Conservation (phyloP, 352 stramenopile genomes). For the Globisporangium uncinulatum region DNA sequence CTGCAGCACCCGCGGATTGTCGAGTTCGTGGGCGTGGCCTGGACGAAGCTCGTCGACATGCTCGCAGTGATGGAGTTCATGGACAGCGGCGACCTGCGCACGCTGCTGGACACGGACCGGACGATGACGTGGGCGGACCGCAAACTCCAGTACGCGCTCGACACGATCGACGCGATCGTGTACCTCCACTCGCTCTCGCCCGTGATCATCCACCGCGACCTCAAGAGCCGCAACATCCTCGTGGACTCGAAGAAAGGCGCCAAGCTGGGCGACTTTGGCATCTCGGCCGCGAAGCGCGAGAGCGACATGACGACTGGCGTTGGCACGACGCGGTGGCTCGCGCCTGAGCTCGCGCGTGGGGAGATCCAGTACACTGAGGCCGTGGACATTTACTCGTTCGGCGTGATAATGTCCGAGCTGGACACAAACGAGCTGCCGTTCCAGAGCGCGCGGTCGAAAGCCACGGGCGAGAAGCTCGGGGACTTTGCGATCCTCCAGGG, state of each 20-base stretch:
- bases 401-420: slow-evolving; percentile 60
- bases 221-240: slow-evolving; percentile 72
- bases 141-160: slow-evolving; percentile 49
- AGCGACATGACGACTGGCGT: slow-evolving; percentile 59
- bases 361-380: slow-evolving; percentile 57
- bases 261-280: slow-evolving; percentile 66
- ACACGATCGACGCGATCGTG: slow-evolving; percentile 64
- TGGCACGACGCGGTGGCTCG: slow-evolving; percentile 57
- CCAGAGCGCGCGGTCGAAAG: slow-evolving; percentile 22
- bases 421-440: slow-evolving; percentile 71
- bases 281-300: slow-evolving; percentile 46
- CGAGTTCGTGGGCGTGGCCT: slow-evolving; percentile 66
- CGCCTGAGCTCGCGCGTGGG: slow-evolving; percentile 55
- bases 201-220: slow-evolving; percentile 65
- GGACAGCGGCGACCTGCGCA: slow-evolving; percentile 56
- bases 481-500: slow-evolving; percentile 56
- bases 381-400: slow-evolving; percentile 65
- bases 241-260: slow-evolving; percentile 53
- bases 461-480: slow-evolving; percentile 35
- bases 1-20: slow-evolving; percentile 64
- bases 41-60: slow-evolving; percentile 65
- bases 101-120: slow-evolving; percentile 34
- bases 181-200: slow-evolving; percentile 61
- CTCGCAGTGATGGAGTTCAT: slow-evolving; percentile 66
- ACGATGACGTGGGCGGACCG: slow-evolving; percentile 23